Percentiles rank a stretch among this genome's conserved stretches.
These are phyloP conservation scores for Suillus decipiens DNA, from an alignment of 768 basidiomycete genomes.

Conservation along the genomic window DNA sequence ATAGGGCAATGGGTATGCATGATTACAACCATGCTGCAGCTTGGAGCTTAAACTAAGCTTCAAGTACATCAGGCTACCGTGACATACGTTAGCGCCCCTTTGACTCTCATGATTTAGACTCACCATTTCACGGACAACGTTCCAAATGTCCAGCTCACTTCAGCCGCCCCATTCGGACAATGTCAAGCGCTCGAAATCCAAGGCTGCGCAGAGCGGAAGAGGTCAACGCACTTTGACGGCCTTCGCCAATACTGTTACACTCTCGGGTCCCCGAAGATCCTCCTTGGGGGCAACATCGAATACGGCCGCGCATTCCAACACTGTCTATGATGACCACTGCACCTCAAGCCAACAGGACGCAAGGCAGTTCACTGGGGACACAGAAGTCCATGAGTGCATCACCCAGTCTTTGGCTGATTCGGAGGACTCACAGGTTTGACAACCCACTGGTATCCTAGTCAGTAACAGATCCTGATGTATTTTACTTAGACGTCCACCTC, in stretches of 20 bases:
- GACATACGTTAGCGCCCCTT: background rate
- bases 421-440: background rate
- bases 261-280: background rate
- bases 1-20: background rate
- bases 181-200: background rate
- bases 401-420: background rate
- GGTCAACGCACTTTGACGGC: background rate
- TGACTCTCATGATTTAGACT: background rate
- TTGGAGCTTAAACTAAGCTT: background rate
- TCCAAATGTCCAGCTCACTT: background rate
- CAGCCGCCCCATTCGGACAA: background rate
- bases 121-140: background rate
- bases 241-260: background rate
- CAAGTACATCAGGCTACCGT: background rate
- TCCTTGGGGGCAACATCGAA: background rate
- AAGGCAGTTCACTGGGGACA: background rate
- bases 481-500: background rate
- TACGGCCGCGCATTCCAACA: background rate
- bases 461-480: background rate
- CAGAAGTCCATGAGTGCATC: background rate
- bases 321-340: background rate
- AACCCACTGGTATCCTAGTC: background rate
- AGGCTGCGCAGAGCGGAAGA: background rate
- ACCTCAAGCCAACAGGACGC: background rate
- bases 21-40: background rate